Evolutionary conservation across 2,329 filamentous ascomycete species (phyloP), one percentile per base, ranked within the genome.

Genomic region (Fusarium bulbicola): DNA sequence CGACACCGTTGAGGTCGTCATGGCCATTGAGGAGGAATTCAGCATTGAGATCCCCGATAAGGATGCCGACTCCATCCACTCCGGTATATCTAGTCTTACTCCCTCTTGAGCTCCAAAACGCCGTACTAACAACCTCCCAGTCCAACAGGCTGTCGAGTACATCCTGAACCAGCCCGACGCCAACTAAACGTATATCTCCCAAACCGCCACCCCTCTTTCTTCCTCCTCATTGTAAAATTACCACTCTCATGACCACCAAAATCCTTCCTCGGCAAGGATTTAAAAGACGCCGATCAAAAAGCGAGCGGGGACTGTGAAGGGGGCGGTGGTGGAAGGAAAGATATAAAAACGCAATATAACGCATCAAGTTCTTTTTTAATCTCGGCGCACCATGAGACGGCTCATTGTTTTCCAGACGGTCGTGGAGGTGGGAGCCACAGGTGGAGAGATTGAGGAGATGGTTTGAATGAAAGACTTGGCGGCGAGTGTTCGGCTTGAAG

Each of bases 1-100:
- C 84, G 96, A 99, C 84, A 98, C 96, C 74, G 96, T 99, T 74
- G 96, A 99, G 89, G 96, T 99, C 77, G 96, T 99, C 79, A 99
- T 99, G 96, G 96, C 96, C 76, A 98, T 99, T 85, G 96, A 99
- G 90, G 96, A 99, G 86, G 87, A 91, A 80, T 91, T 91, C 81
- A 90, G 94, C 92, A 96, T 98, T 83, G 95, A 98, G 90, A 98
- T 98, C 80, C 95, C 95, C 78, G 95, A 98, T 87, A 97, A 97
- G 90, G 94, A 97, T 82, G 95, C 95, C 77, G 95, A 98, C 84
- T 88, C 89, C 76, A 97, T 98, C 84, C 94, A 96, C 90, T 97
- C 94, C 81, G 92, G 95, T 97, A 92, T 78, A 93, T 32, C 21
- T 24, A 39, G 32, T 6, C 26, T 26, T 4, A 12, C 24, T 9